Evolutionary conservation across 805 yeast genomes (phyloP).

Genomic region (Yarrowia bubula): DNA sequence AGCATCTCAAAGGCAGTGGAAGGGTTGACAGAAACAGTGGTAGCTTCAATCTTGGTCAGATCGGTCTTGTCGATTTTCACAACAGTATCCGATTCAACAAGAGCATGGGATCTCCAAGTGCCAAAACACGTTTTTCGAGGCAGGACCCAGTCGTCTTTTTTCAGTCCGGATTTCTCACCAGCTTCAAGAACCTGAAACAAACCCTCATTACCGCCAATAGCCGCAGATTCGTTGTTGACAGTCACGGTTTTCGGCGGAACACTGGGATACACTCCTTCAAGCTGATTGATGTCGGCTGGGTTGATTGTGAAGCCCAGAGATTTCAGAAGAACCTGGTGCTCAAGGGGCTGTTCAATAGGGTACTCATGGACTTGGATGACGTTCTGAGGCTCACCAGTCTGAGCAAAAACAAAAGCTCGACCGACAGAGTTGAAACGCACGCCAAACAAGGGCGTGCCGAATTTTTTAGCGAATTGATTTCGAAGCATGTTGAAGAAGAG

Average conservation of each 20-base stretch:
- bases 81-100: conserved; percentile 52
- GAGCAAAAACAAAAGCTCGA: conserved; percentile 2
- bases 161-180: conserved; percentile 49
- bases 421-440: conserved; percentile 13
- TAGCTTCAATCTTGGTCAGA: conserved; percentile 51
- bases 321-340: conserved; percentile 53
- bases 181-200: conserved; percentile 76
- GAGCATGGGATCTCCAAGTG: conserved; percentile 86
- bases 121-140: conserved; percentile 79
- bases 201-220: conserved; percentile 94
- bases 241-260: conserved; percentile 56
- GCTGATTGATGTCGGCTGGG: conserved; percentile 85
- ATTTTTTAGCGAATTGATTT: background rate
- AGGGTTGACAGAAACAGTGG: conserved; percentile 90
- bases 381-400: background rate
- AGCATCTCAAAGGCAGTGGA: conserved; percentile 89
- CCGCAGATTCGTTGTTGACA: conserved; percentile 53
- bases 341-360: background rate
- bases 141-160: conserved; percentile 82
- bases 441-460: background rate
- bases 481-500: background rate
- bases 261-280: conserved; percentile 83
- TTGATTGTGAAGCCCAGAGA: conserved; percentile 81
- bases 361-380: conserved; percentile 11
- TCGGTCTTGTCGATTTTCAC: conserved; percentile 36